Base-by-base conservation (phyloP, 2,329 filamentous ascomycete species). In the Diaporthe ilicicola region DNA sequence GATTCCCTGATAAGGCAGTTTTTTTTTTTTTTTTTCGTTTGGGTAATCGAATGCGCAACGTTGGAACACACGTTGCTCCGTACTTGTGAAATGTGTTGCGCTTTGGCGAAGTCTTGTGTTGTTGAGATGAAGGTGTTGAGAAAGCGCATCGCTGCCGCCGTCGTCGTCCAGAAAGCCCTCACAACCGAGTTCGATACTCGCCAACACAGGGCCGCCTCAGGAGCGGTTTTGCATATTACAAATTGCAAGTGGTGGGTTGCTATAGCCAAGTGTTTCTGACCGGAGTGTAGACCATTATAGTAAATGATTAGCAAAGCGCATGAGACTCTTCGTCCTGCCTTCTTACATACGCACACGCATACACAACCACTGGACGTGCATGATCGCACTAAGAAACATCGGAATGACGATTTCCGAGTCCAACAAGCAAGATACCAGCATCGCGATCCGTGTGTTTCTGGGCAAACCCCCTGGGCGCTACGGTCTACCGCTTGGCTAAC, bases 341-440 rank as follows among this genome's bases (percentile, higher is more conserved):
- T 34, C 2, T 12, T n/a, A n/a, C n/a, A n/a, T n/a, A n/a, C n/a
- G n/a, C n/a, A 34, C 39, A 5, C 17, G 48, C 15, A 34, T 19
- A 24, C 7, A 22, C 59, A 22, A 37, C 22, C 27, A 62, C 22
- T 34, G 42, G 42, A 48, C 19, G n/a, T 22, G 44, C 59, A 48
- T 48, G 32, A 62, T 48, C 19, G 59, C 59, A 62, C 59, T 42
- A 62, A 27, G 42, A 62, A 62, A 62, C 59, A 24, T 62, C 59
- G 59, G 59, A 62, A 48, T 19, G n/a, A 34, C 7, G 27, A 29
- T 32, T 34, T 22, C 59, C 59, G 59, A 24, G 42, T 48, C 29
- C 42, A 59, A 48, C 59, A 48, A 22, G 59, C 44, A 62, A 37
- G 59, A 62, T 24, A 48, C 2, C 59, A 62, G 42, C 34, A 62